These are phyloP conservation scores for Clavulina sp. DNA, from an alignment of 768 basidiomycete species.

Conservation along the genomic window DNA sequence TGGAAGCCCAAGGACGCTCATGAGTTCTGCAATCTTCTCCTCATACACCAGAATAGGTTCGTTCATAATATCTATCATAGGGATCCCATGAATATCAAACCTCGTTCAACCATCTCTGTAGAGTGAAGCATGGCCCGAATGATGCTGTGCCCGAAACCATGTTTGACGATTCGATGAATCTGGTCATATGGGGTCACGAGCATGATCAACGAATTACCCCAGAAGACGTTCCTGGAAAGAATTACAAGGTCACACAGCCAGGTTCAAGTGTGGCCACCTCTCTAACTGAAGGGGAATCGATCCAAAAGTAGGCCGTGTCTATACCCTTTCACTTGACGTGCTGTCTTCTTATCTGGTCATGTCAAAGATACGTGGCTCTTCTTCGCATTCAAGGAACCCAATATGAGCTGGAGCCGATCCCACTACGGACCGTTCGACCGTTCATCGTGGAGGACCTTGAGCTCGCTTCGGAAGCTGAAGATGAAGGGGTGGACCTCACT, in stretches of 20 bases:
- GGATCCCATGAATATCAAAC: background rate
- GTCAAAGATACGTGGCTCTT: conserved; percentile 70
- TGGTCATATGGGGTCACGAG: conserved; percentile 98
- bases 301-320: conserved; percentile 52
- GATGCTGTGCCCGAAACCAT: conserved; percentile 90
- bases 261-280: conserved; percentile 92
- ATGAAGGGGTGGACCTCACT: conserved; percentile 54
- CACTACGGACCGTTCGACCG: conserved; percentile 81
- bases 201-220: conserved; percentile 91
- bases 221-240: conserved; percentile 78
- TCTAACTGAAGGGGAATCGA: conserved; percentile 79
- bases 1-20: conserved; percentile 85
- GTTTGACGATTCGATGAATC: conserved; percentile 87
- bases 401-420: conserved; percentile 70
- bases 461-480: conserved; percentile 60
- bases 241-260: conserved; percentile 84
- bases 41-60: conserved; percentile 93
- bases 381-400: conserved; percentile 76
- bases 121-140: conserved; percentile 82
- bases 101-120: conserved; percentile 18
- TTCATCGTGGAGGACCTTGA: conserved; percentile 77
- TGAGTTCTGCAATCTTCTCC: conserved; percentile 85
- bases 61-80: conserved; percentile 13
- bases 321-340: background rate
- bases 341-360: background rate